Conservation (phyloP, 1,284 basidiomycete species). For the Boletus semigastroideus region DNA sequence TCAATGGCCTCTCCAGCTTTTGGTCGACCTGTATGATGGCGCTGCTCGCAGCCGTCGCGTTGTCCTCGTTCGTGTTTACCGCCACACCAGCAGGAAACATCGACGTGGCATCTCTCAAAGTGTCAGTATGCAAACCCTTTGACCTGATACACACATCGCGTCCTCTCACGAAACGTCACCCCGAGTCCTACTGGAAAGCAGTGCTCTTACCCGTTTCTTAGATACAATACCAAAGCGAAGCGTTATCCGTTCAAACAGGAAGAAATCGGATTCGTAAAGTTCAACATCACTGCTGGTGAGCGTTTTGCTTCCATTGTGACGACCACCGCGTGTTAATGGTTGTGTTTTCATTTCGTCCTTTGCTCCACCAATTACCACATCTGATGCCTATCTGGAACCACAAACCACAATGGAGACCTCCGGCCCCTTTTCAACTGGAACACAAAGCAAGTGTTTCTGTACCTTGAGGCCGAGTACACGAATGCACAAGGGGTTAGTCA, state of each 20-base stretch:
- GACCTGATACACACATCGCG: background rate
- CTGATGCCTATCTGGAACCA: background rate
- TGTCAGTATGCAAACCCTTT: slow-evolving; percentile 46
- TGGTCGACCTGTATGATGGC: slow-evolving; percentile 79
- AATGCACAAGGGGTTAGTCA: slow-evolving; percentile 67
- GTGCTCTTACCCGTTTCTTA: slow-evolving; percentile 24
- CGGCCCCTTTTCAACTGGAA: slow-evolving; percentile 89
- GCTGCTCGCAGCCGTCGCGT: slow-evolving; percentile 70
- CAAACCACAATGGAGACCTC: slow-evolving; percentile 53
- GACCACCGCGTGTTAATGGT: slow-evolving; percentile 26
- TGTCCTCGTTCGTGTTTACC: slow-evolving; percentile 67
- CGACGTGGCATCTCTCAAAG: slow-evolving; percentile 61
- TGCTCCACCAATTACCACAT: slow-evolving; percentile 24
- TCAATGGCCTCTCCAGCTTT: slow-evolving; percentile 73
- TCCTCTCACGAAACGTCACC: slow-evolving; percentile 7
- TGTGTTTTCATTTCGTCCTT: slow-evolving; percentile 26
- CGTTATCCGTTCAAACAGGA: slow-evolving; percentile 58
- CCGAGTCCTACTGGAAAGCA: slow-evolving; percentile 7
- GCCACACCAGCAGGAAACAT: slow-evolving; percentile 58
- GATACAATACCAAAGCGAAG: slow-evolving; percentile 54
- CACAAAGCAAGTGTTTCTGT: slow-evolving; percentile 90
- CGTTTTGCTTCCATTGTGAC: slow-evolving; percentile 31
- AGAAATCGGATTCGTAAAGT: slow-evolving; percentile 75
- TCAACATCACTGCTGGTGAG: slow-evolving; percentile 74
- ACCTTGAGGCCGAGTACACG: slow-evolving; percentile 77